phyloP scores from a whole-genome alignment of 1,284 basidiomycete species.

The Rhodotorula sp. region DNA sequence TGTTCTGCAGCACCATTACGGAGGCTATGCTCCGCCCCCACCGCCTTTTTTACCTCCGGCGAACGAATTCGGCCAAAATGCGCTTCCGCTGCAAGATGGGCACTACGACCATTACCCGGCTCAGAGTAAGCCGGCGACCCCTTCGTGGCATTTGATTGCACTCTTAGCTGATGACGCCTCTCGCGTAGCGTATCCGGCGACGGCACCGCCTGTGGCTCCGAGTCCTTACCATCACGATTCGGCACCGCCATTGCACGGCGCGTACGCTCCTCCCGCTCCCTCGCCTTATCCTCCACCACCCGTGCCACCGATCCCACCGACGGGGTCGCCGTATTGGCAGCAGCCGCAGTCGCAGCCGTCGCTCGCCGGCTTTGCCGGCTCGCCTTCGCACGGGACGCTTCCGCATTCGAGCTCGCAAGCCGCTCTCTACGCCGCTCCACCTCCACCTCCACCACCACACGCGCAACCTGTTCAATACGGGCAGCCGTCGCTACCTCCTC shows the following conservation, averaged over 20 bases:
- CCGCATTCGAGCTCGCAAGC: slow-evolving; percentile 9
- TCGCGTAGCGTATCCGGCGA: no score
- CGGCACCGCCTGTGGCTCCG: background rate
- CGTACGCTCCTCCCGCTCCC: background rate
- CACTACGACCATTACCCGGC: background rate
- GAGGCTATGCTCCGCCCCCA: background rate
- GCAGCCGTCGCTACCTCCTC: background rate
- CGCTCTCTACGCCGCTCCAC: slow-evolving; percentile 11
- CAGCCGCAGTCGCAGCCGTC: background rate
- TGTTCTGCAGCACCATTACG: slow-evolving; percentile 24
- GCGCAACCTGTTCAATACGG: background rate
- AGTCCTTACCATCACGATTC: background rate
- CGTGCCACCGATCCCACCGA: slow-evolving; percentile 24
- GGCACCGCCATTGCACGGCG: background rate
- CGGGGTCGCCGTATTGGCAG: slow-evolving; percentile 15
- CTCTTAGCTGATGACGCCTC: background rate
- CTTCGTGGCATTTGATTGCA: no score
- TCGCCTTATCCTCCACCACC: slow-evolving; percentile 10
- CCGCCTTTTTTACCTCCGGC: background rate
- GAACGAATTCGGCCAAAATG: background rate
- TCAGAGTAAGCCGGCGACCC: background rate
- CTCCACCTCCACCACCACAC: slow-evolving; percentile 3
- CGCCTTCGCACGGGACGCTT: slow-evolving; percentile 9
- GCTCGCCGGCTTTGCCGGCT: background rate
- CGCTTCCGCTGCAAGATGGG: no score